Percentiles rank a stretch among this genome's conserved stretches.
Evolutionary conservation across 2,329 filamentous ascomycete genomes (phyloP).

Genomic region (Aureobasidium subglaciale): DNA sequence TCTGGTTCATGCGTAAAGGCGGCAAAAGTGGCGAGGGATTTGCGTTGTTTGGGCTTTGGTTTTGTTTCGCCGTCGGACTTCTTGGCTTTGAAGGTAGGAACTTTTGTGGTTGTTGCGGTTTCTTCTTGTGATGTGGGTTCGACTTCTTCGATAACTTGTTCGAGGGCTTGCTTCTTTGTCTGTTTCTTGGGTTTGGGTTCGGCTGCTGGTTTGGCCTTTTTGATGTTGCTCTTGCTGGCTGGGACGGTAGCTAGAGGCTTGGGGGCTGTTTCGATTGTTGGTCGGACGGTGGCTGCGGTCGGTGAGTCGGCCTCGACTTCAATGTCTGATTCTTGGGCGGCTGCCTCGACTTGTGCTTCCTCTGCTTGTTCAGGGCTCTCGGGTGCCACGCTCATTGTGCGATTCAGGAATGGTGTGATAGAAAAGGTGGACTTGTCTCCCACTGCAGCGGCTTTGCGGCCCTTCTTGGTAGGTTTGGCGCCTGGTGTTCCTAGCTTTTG

Average conservation of each 20-base stretch:
- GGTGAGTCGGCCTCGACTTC: constrained; percentile 23
- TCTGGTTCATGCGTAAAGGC: constrained; percentile 28
- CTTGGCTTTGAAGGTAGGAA: constrained; percentile 22
- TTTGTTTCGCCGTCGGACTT: constrained; percentile 26
- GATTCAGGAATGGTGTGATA: constrained; percentile 87
- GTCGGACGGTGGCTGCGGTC: constrained; percentile 21
- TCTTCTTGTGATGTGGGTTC: constrained; percentile 25
- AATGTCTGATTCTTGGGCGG: constrained; percentile 8
- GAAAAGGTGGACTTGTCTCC: constrained; percentile 91
- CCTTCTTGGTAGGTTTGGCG: constrained; percentile 39
- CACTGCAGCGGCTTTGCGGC: constrained; percentile 49
- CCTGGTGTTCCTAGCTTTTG: constrained; percentile 44
- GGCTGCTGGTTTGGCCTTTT: constrained; percentile 31
- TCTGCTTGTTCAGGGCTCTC: constrained; percentile 23
- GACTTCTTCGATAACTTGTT: constrained; percentile 36
- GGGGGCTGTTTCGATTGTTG: constrained; percentile 20
- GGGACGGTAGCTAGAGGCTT: constrained; percentile 39
- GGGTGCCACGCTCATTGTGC: constrained; percentile 53
- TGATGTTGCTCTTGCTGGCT: constrained; percentile 37
- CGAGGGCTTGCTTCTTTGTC: constrained; percentile 32
- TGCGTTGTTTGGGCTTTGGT: constrained; percentile 29
- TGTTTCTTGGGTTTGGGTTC: constrained; percentile 32
- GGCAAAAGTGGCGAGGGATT: constrained; percentile 41
- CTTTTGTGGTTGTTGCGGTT: constrained; percentile 26
- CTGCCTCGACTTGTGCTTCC: constrained; percentile 6